Conservation (phyloP, 805 yeast species). For the Yamadazyma akitaensis region DNA sequence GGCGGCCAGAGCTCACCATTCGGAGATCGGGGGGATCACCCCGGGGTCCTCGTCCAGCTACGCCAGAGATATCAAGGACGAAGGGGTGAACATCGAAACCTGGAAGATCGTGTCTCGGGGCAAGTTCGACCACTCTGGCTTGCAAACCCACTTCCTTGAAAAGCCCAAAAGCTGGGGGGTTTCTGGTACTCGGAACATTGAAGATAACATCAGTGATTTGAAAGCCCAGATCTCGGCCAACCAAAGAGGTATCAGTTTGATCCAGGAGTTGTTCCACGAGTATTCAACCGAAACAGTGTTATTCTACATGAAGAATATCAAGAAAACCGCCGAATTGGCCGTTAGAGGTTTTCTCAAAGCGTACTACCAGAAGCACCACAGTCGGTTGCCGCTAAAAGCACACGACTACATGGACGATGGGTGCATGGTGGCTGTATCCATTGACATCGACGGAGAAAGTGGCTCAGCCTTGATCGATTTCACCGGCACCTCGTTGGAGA, state of each 20-base stretch:
- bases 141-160: constrained; percentile 15
- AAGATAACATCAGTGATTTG: constrained; percentile 45
- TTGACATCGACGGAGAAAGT: constrained; percentile 17
- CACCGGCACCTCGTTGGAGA: constrained; percentile 23
- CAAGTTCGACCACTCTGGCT: constrained; percentile 17
- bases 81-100: constrained; percentile 20
- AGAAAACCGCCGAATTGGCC: constrained; percentile 69
- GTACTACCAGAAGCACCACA: constrained; percentile 36
- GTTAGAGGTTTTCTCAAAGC: constrained; percentile 43
- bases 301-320: constrained; percentile 79
- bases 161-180: constrained; percentile 18
- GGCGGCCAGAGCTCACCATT: constrained; percentile 24
- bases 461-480: constrained; percentile 26
- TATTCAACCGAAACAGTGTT: constrained; percentile 57
- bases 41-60: constrained; percentile 20
- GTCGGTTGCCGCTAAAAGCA: constrained; percentile 28
- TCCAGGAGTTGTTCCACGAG: constrained; percentile 57
- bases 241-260: constrained; percentile 69
- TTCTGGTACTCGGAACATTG: constrained; percentile 20
- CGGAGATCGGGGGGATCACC: constrained; percentile 21
- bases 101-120: constrained; percentile 19
- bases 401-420: constrained; percentile 20
- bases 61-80: constrained; percentile 19
- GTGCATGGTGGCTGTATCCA: constrained; percentile 14
- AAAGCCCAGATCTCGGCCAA: constrained; percentile 88